Conservation (phyloP, 768 basidiomycete species). For the Pleurotus platypus region DNA sequence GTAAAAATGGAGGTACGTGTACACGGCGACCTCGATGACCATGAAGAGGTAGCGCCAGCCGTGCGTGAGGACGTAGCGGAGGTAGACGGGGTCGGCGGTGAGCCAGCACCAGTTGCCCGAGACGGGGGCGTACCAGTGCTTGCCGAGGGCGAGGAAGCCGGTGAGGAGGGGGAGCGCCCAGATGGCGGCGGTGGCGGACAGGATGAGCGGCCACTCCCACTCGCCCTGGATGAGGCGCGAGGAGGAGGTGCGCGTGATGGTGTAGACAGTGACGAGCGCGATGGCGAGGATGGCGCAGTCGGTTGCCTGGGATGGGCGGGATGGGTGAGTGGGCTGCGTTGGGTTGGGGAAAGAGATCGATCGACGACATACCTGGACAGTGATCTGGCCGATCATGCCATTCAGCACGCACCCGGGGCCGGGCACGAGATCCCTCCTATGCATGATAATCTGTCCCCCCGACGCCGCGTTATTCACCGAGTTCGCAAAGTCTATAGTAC, state of each 20-base stretch:
- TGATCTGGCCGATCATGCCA: conserved; percentile 1
- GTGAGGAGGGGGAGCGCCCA: conserved; percentile 1
- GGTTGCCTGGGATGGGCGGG: conserved; percentile 8
- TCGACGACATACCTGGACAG: conserved; percentile 1
- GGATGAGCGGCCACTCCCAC: conserved; percentile 4
- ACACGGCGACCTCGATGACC: conserved; percentile 10
- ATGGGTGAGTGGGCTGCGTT: no score
- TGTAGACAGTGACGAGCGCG: conserved; percentile 13
- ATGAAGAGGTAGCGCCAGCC: conserved; percentile 16
- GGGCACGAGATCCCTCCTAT: neutral
- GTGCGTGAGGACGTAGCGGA: conserved; percentile 14
- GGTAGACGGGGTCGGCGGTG: conserved; percentile 8
- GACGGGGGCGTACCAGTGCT: conserved; percentile 12
- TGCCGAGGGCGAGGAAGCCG: conserved; percentile 13
- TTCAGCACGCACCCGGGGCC: conserved; percentile 3
- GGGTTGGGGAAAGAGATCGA: no score
- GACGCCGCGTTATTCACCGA: conserved; percentile 9
- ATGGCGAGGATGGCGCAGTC: conserved; percentile 14
- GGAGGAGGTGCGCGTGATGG: conserved; percentile 9
- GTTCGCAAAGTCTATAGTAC: conserved; percentile 10
- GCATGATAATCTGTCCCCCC: conserved; percentile 10
- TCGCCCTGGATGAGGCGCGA: neutral
- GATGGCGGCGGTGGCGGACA: neutral
- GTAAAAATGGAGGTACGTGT: conserved; percentile 3
- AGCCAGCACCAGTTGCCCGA: conserved; percentile 17